Base-by-base conservation (phyloP, 768 basidiomycete species). In the Lactifluus rugatus region DNA sequence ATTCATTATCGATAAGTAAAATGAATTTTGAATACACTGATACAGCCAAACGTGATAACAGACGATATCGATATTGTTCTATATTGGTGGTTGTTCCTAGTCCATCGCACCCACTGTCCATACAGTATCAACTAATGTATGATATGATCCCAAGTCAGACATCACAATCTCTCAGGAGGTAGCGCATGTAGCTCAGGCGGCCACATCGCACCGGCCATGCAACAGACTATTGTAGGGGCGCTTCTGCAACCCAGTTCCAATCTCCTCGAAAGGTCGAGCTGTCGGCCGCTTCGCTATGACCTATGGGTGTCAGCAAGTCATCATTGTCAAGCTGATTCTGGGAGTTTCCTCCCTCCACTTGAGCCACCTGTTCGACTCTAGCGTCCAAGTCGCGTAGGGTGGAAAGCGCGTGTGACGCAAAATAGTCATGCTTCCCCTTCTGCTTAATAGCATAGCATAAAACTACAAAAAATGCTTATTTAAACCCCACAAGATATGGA, bases 391-490 rank as follows among this genome's bases (percentile, higher is more conserved):
- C 17, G 16, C 3, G 17, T 5, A 42, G 16, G 39, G 11, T 13
- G 23, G 39, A 26, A 25, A 1, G 21, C 31, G 31, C 6, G 10
- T 16, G 3, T 36, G 21, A n/a, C 4, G 3, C 19, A 11, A 23
- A 5, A 44, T 6, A 3, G 5, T 17, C 32, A 13, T 44, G 19
- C 13, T 6, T 26, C 3, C 16, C 37, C n/a, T 48, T 32, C 46
- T 32, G 34, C 3, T 11, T 14, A 1, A 17, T 48, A 1, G 57
- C 57, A 9, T 54, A 48, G 41, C 3, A 1, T 9, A 31, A 5
- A 58, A 58, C 57, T 58, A 39, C 23, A 48, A 48, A 41, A 48
- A 48, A 41, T 17, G 7, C 7, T 41, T 48, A 36, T 34, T 45
- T 31, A 26, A 13, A 34, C 9, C 17, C 25, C 13, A 25, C 14